Evolutionary conservation across 169 alveolate genomes (phyloP).

Genomic region (Plasmodium gonderi): DNA sequence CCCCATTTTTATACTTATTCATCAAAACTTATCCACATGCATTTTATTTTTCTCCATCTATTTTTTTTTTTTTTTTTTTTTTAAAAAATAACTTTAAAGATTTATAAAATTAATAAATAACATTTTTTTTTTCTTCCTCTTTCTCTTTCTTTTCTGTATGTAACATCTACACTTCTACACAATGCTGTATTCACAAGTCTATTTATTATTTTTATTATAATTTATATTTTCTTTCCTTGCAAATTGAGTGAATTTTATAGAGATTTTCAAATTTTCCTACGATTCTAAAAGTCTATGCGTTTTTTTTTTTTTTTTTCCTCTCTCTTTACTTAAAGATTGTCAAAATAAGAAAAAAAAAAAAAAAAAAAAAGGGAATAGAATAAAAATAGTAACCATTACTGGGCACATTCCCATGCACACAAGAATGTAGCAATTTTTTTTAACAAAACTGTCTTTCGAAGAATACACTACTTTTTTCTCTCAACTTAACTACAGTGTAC

Average conservation of each 20-base stretch:
- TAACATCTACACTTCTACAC: not conserved
- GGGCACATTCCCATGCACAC: not conserved
- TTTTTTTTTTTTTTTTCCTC: not conserved
- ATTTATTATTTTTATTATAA: not conserved
- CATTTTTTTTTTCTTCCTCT: not conserved
- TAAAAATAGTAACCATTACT: not conserved
- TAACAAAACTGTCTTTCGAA: not conserved
- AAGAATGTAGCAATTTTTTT: not conserved
- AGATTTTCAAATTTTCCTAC: not conserved
- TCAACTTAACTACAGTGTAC: not conserved
- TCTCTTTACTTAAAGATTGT: no score
- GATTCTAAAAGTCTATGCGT: not conserved
- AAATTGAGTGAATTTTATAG: not conserved
- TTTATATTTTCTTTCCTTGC: not conserved
- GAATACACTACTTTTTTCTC: not conserved
- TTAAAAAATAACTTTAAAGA: not conserved
- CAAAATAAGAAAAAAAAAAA: no score
- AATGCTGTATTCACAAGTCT: not conserved
- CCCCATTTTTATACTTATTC: conserved; percentile 2
- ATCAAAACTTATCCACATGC: not conserved
- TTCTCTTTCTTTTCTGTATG: no score
- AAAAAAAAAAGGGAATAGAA: not conserved
- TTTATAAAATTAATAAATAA: not conserved
- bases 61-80: not conserved
- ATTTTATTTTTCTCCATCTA: not conserved